phyloP scores from a whole-genome alignment of 1,139 yeast genomes.

The Protomyces gravidus region DNA sequence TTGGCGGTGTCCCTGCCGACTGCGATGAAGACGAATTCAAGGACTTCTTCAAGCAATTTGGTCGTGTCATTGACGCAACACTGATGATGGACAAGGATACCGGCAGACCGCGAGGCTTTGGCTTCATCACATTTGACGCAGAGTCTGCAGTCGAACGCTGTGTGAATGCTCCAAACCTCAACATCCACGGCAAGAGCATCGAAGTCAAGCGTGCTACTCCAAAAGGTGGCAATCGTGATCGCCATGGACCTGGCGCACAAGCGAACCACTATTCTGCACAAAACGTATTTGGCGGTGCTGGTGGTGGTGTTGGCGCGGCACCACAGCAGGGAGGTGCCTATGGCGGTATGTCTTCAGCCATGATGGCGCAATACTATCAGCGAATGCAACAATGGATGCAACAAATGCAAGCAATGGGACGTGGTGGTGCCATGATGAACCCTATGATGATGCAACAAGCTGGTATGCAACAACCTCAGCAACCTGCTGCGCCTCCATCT shows the following conservation, averaged over 20 bases:
- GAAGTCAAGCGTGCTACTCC: conserved; percentile 99
- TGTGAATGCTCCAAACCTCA: conserved; percentile 47
- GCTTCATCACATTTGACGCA: conserved; percentile 92
- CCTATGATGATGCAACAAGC: conserved; percentile 40
- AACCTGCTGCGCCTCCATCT: conserved; percentile 4
- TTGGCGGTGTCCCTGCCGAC: conserved; percentile 95
- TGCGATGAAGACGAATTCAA: conserved; percentile 90
- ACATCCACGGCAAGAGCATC: conserved; percentile 44
- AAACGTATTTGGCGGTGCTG: conserved; percentile 37
- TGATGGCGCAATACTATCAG: conserved; percentile 85
- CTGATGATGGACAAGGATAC: conserved; percentile 97
- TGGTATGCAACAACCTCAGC: conserved; percentile 25
- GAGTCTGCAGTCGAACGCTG: conserved; percentile 94
- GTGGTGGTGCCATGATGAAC: conserved; percentile 33
- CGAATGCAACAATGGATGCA: conserved; percentile 75
- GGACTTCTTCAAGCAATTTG: conserved; percentile 82
- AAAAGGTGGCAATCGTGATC: conserved; percentile 47
- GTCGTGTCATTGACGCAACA: conserved; percentile 93
- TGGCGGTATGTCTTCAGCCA: conserved; percentile 67
- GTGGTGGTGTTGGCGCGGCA: conserved; percentile 43
- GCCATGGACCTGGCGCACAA: conserved; percentile 31
- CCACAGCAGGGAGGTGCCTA: conserved; percentile 38
- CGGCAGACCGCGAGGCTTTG: conserved; percentile 96
- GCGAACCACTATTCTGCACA: conserved; percentile 28
- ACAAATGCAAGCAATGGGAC: conserved; percentile 51